A percentile compares a stretch with the other conserved stretches of the same genome.
phyloP scores from a whole-genome alignment of 148 eudicot genomes.

The Mesembryanthemum crystallinum region DNA sequence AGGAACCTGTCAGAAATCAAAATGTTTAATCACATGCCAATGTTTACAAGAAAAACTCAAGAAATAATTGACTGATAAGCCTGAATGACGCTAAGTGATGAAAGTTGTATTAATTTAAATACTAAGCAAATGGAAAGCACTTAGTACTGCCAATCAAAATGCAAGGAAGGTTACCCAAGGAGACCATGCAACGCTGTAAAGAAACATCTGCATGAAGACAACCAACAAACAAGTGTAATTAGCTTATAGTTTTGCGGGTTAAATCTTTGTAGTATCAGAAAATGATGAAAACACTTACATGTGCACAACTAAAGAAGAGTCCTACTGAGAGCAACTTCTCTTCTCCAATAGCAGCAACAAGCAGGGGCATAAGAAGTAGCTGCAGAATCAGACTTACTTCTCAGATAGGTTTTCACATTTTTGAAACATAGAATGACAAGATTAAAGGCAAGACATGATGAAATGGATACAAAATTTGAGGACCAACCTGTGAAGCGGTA shows the following conservation, averaged over 20 bases:
- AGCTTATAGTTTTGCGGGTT: neutral
- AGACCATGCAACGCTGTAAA: conserved; percentile 58
- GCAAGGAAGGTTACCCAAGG: conserved; percentile 44
- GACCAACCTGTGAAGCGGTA: conserved; percentile 31
- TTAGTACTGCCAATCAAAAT: neutral
- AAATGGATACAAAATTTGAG: neutral
- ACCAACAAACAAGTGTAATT: neutral
- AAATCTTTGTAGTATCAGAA: neutral
- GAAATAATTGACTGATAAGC: neutral
- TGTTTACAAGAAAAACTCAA: neutral
- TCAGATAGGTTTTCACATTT: neutral
- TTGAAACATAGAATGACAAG: neutral
- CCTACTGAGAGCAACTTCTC: conserved; percentile 31
- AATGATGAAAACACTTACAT: conserved; percentile 16
- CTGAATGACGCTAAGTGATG: neutral
- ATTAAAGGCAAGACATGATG: neutral
- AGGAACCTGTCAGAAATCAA: conserved; percentile 48
- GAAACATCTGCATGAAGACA: conserved; percentile 45
- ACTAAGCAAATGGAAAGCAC: neutral
- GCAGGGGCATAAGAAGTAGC: conserved; percentile 33
- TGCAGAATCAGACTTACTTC: conserved; percentile 7
- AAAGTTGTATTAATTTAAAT: neutral
- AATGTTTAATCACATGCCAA: conserved; percentile 1
- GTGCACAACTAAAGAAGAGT: conserved; percentile 23
- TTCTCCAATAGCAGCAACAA: conserved; percentile 30